Evolutionary conservation across 2,329 filamentous ascomycete species (phyloP).

Genomic region (Endoconidiophora polonica): DNA sequence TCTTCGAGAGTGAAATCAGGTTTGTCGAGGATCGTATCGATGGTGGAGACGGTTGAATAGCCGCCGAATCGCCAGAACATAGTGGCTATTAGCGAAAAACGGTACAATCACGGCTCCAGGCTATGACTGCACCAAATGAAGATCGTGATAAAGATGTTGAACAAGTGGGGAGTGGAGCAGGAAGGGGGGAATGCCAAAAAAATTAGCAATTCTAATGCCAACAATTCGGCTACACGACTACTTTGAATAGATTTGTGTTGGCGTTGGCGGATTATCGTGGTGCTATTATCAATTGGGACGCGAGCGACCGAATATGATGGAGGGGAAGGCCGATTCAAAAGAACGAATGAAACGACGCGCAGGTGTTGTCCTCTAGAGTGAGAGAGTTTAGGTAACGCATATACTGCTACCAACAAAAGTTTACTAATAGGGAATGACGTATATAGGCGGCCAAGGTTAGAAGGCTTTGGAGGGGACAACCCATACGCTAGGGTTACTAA

Average conservation of each 20-base stretch:
- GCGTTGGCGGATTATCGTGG: too few relatives aligned
- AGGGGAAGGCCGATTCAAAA: background rate
- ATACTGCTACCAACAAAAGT: background rate
- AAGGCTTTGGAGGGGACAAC: background rate
- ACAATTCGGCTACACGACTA: too few relatives aligned
- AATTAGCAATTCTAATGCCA: too few relatives aligned
- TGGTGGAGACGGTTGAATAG: conserved; percentile 91
- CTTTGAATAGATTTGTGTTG: too few relatives aligned
- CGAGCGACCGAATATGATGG: background rate
- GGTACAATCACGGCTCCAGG: background rate
- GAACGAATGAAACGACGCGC: background rate
- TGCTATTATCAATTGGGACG: too few relatives aligned
- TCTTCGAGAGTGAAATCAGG: conserved; percentile 91
- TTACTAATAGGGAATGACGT: background rate
- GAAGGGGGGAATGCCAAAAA: background rate
- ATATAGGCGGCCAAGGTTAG: background rate
- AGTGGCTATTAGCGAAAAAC: conserved; percentile 27
- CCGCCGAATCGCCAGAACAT: conserved; percentile 99
- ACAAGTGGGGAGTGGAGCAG: background rate
- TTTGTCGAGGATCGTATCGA: conserved; percentile 94
- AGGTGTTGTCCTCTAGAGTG: too few relatives aligned
- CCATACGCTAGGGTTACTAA: too few relatives aligned
- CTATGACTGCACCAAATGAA: background rate
- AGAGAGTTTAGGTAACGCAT: background rate
- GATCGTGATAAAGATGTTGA: background rate